These are phyloP conservation scores for Pythium plurisporium DNA, from an alignment of 352 stramenopile genomes.

Conservation along the genomic window DNA sequence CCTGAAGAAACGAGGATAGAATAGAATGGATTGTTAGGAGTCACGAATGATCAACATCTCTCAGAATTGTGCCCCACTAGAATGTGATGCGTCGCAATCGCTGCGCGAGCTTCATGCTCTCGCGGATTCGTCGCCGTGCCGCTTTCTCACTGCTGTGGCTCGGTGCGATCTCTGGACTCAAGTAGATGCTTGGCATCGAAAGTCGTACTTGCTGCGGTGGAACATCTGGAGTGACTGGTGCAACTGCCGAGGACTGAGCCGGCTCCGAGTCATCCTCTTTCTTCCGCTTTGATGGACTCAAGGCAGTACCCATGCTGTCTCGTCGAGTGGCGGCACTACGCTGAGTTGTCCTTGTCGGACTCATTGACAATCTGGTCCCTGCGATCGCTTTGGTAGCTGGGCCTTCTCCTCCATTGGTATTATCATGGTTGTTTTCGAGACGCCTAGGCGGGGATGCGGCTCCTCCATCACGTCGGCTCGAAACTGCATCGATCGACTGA, in stretches of 20 bases:
- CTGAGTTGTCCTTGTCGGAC: conserved; percentile 2
- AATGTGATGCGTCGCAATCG: conserved; percentile 30
- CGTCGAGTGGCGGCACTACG: neutral
- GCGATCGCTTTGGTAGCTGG: neutral
- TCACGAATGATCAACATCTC: no score
- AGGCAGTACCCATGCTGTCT: neutral
- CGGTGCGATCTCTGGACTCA: conserved; percentile 30
- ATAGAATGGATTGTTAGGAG: no score
- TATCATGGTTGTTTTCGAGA: neutral
- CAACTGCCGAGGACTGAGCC: neutral
- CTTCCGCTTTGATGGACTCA: neutral
- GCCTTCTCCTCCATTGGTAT: neutral
- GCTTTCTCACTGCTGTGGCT: conserved; percentile 15
- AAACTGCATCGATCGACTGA: neutral
- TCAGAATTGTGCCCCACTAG: no score
- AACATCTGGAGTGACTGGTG: neutral
- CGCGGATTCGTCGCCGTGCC: conserved; percentile 24
- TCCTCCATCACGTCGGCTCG: conserved; percentile 9
- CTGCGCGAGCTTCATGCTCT: conserved; percentile 35
- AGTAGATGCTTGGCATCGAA: conserved; percentile 36
- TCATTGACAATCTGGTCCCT: neutral
- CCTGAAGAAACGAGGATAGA: conserved; percentile 70
- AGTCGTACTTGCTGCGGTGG: conserved; percentile 24
- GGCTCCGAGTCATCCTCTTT: conserved; percentile 5
- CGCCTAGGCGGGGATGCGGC: neutral